These are phyloP conservation scores for Cucurbita ficifolia DNA, from an alignment of 306 rosid genomes.

Conservation along the genomic window DNA sequence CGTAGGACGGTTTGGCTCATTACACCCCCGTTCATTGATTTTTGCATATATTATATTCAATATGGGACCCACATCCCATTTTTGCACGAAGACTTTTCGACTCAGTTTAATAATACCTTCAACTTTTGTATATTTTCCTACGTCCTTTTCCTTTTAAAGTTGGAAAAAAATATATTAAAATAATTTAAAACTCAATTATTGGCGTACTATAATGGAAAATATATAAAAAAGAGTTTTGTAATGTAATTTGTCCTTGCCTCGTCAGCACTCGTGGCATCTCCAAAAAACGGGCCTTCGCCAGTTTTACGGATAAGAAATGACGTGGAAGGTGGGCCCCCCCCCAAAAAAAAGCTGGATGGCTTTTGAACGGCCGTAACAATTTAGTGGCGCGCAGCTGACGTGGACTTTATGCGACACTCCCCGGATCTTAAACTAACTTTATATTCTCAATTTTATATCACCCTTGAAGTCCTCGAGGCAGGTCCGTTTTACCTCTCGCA, in stretches of 20 bases:
- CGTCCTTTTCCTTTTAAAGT: background rate
- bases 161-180: background rate
- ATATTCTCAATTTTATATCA: slow-evolving; percentile 8
- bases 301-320: background rate
- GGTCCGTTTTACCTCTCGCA: background rate
- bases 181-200: background rate
- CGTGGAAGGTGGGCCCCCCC: background rate
- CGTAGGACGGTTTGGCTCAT: too few relatives aligned
- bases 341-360: background rate
- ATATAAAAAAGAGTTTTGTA: background rate
- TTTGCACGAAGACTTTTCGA: too few relatives aligned
- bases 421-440: slow-evolving; percentile 33
- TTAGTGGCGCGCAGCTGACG: slow-evolving; percentile 13
- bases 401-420: slow-evolving; percentile 12
- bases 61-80: too few relatives aligned
- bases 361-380: background rate
- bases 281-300: background rate
- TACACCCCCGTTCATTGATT: too few relatives aligned
- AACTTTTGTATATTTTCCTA: too few relatives aligned
- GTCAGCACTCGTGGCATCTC: background rate
- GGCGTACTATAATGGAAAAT: background rate
- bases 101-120: too few relatives aligned
- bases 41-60: too few relatives aligned
- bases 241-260: background rate
- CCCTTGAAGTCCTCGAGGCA: slow-evolving; percentile 49